Conservation (phyloP, 2,329 filamentous ascomycete genomes). For the Bertia moriformis region DNA sequence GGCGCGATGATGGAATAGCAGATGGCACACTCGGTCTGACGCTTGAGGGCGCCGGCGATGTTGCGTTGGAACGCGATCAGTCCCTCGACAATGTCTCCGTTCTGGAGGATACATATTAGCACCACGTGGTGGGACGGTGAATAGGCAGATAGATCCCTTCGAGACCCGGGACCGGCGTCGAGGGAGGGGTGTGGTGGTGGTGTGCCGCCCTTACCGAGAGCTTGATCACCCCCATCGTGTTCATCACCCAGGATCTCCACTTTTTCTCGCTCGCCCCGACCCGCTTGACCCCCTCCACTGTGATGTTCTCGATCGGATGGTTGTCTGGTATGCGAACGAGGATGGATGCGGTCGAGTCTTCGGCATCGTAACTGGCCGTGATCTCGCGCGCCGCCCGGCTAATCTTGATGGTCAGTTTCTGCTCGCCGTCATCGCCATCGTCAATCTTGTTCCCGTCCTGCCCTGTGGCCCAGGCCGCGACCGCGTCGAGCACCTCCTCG, state of each 20-base stretch:
- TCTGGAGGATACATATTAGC: no score
- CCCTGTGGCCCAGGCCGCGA: background rate
- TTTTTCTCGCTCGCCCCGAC: background rate
- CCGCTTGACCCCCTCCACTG: background rate
- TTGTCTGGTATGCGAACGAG: background rate
- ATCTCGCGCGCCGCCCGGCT: background rate
- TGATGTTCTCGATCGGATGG: background rate
- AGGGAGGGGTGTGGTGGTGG: no score
- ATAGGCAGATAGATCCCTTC: no score
- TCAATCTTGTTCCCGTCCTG: background rate
- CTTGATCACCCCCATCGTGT: background rate
- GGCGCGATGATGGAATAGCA: conserved; percentile 53
- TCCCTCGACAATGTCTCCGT: conserved; percentile 48
- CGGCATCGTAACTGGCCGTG: background rate
- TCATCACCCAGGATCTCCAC: background rate
- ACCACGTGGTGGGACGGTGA: no score
- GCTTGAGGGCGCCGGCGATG: conserved; percentile 51
- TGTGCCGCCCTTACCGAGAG: background rate
- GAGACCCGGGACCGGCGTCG: no score
- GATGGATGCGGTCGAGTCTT: background rate
- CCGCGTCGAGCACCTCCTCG: background rate
- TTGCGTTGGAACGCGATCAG: conserved; percentile 49
- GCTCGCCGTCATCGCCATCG: no score
- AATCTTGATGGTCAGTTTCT: background rate
- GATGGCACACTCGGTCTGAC: conserved; percentile 55